Evolutionary conservation across 2,329 filamentous ascomycete species (phyloP), one percentile per base, ranked within the genome.

Genomic region (Penicillium verrucosum): DNA sequence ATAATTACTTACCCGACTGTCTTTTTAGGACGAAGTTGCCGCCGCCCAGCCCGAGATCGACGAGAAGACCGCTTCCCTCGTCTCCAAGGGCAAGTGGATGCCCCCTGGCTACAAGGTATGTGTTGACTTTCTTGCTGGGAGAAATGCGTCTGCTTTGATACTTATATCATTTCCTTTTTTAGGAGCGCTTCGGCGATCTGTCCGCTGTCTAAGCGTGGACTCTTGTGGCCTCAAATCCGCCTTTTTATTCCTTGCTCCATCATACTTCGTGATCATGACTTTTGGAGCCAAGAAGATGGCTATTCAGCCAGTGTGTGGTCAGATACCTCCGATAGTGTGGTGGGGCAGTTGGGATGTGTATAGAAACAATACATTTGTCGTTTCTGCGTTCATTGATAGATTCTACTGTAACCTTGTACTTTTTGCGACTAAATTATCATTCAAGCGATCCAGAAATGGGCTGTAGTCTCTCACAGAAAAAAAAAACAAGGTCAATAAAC

Each of bases 161-260:
- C 49, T 55, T 9, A 60, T 54, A 56, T 18, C 4, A 23, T 55
- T 54, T 14, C 75, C 55, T 63, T 66, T 45, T 71, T 66, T 71
- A 97, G 93, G 94, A 99, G 86, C 96, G 92, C 85, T 99, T 97
- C 80, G 94, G 94, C 82, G 92, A 97, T 77, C 87, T 97, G 70
- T 93, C 94, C 70, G 81, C 96, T 70, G 83, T 97, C 78, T 99
- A 96, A 86, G 85, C 75, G 57, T 60, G 58, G 58, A 58, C 58
- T 60, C 56, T 47, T 62, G 62, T 56, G 59, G 60, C 60, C 60
- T 71, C 57, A 51, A 55, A 62, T 65, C 64, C 59, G 62, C 59
- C 62, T 63, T 65, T 55, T 71, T 70, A 65, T 70, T 67, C 67
- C 65, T 68, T 65, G 61, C 66, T 54, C 66, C 52, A 66, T 69